phyloP scores from a whole-genome alignment of 768 basidiomycete genomes.

The Lactarius evosmus region DNA sequence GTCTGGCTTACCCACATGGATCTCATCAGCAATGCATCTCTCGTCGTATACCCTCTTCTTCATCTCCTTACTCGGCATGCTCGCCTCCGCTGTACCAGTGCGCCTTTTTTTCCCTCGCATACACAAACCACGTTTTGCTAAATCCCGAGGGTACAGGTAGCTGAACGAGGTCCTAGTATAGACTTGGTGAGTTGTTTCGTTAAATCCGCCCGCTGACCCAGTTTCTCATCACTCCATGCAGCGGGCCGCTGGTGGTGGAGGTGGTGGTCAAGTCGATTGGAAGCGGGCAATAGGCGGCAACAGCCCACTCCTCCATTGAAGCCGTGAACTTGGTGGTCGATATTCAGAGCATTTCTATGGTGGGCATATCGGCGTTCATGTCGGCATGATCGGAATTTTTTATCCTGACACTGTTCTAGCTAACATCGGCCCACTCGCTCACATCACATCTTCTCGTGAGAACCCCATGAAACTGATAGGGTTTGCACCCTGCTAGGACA shows the following conservation, averaged over 20 bases:
- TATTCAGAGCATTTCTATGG: not conserved
- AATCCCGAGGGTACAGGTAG: not conserved
- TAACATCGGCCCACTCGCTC: not conserved
- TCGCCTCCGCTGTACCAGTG: conserved; percentile 15
- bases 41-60: not conserved
- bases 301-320: not conserved
- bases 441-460: not conserved
- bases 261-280: not conserved
- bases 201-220: not conserved
- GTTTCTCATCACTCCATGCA: not conserved
- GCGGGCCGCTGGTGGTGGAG: not conserved
- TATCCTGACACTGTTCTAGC: not conserved
- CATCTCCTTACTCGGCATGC: conserved; percentile 2
- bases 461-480: conserved; percentile 1
- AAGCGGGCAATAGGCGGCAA: not conserved
- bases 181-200: conserved; percentile 1
- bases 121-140: not conserved
- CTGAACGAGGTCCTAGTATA: not conserved
- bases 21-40: conserved; percentile 9
- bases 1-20: not conserved
- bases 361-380: not conserved
- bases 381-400: not conserved
- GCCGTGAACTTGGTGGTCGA: not conserved
- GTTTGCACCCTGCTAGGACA: not conserved
- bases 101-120: not conserved